These are phyloP conservation scores for Globisporangium irregulare DNA, from an alignment of 352 stramenopile genomes.

Conservation along the genomic window DNA sequence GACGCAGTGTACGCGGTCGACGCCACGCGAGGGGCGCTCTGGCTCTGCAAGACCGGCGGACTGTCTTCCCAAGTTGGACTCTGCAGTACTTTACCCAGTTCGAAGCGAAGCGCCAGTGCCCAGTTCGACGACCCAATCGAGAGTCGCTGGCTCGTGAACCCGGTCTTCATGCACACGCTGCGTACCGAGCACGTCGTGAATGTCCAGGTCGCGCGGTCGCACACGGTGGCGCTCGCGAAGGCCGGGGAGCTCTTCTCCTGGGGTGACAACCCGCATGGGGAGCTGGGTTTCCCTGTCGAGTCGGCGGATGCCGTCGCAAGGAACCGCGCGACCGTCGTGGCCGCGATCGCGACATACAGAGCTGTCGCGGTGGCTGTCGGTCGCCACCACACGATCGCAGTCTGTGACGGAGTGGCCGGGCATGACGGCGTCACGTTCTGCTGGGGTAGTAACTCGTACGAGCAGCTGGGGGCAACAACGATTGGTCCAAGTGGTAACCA, in stretches of 20 bases:
- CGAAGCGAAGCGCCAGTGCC: background rate
- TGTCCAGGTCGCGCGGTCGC: slow-evolving; percentile 47
- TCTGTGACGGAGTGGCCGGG: slow-evolving; percentile 65
- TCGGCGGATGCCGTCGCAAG: slow-evolving; percentile 45
- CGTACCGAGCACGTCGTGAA: slow-evolving; percentile 53
- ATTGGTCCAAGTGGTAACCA: background rate
- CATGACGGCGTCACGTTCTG: slow-evolving; percentile 63
- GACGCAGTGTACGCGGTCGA: slow-evolving; percentile 76
- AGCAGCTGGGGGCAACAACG: slow-evolving; percentile 46
- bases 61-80: slow-evolving; percentile 63
- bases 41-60: slow-evolving; percentile 75
- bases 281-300: slow-evolving; percentile 49
- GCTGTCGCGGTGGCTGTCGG: slow-evolving; percentile 54
- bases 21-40: slow-evolving; percentile 41
- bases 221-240: slow-evolving; percentile 71
- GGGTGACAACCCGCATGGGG: slow-evolving; percentile 92
- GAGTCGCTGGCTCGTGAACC: slow-evolving; percentile 68
- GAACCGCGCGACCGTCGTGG: slow-evolving; percentile 52
- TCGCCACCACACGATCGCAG: slow-evolving; percentile 57
- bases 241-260: slow-evolving; percentile 92
- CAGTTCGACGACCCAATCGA: slow-evolving; percentile 46
- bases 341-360: slow-evolving; percentile 54
- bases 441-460: slow-evolving; percentile 77
- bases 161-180: slow-evolving; percentile 63
- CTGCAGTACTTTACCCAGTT: slow-evolving; percentile 36